Conservation (phyloP, 768 basidiomycete species). For the Amylocystis lapponica region DNA sequence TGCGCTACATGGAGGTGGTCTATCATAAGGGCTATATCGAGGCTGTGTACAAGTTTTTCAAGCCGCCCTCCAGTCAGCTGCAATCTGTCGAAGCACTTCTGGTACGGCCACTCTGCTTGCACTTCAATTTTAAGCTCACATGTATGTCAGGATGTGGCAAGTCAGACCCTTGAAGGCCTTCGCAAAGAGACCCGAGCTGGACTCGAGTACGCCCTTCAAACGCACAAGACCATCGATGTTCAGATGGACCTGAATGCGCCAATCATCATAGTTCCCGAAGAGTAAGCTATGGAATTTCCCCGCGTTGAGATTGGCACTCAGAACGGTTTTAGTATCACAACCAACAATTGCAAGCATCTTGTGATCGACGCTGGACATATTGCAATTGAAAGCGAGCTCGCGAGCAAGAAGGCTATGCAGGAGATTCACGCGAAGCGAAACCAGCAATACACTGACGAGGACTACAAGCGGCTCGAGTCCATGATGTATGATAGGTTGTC, state of each 20-base stretch:
- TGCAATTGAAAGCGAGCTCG: slow-evolving; percentile 85
- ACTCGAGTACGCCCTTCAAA: slow-evolving; percentile 87
- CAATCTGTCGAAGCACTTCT: slow-evolving; percentile 93
- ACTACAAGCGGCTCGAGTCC: slow-evolving; percentile 79
- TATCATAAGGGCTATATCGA: slow-evolving; percentile 94
- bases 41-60: slow-evolving; percentile 86
- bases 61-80: slow-evolving; percentile 88
- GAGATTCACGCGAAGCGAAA: slow-evolving; percentile 79
- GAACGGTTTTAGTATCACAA: slow-evolving; percentile 53
- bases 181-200: slow-evolving; percentile 93
- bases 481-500: slow-evolving; percentile 93
- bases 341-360: slow-evolving; percentile 74
- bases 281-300: slow-evolving; percentile 38
- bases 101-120: slow-evolving; percentile 37
- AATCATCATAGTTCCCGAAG: slow-evolving; percentile 94
- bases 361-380: slow-evolving; percentile 97
- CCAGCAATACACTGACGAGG: slow-evolving; percentile 80
- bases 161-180: slow-evolving; percentile 87
- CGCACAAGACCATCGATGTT: slow-evolving; percentile 94
- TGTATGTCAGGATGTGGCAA: slow-evolving; percentile 71
- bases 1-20: slow-evolving; percentile 96
- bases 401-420: slow-evolving; percentile 72
- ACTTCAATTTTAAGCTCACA: not conserved
- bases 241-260: slow-evolving; percentile 96
- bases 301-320: not conserved